phyloP scores from a whole-genome alignment of 306 rosid species.

The Abrus precatorius region DNA sequence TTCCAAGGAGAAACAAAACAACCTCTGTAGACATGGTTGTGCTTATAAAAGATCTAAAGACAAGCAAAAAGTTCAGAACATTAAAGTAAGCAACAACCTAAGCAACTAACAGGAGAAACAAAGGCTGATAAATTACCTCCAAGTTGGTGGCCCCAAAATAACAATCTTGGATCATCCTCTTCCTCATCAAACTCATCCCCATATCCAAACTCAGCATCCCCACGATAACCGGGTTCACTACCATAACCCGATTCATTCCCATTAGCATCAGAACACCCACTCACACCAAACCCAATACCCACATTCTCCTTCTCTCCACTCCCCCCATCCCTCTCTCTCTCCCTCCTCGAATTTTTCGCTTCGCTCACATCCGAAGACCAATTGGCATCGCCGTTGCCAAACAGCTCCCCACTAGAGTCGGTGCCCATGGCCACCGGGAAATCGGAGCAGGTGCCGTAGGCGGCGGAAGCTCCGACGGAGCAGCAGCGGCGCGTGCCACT shows the following conservation, averaged over 20 bases:
- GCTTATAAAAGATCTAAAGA: not conserved
- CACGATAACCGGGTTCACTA: conserved; percentile 99
- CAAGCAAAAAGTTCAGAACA: not conserved
- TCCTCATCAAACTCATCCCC: conserved; percentile 97
- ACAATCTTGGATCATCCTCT: conserved; percentile 79
- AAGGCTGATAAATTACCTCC: conserved; percentile 60
- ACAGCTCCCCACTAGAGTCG: conserved; percentile 96
- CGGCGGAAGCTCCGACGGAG: conserved; percentile 93
- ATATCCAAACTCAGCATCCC: conserved; percentile 97
- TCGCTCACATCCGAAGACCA: conserved; percentile 98
- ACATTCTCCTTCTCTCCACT: conserved; percentile 78
- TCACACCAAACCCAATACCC: conserved; percentile 69
- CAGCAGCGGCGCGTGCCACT: conserved; percentile 91
- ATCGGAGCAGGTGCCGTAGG: conserved; percentile 95
- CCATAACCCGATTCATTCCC: conserved; percentile 95
- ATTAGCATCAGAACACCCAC: conserved; percentile 76
- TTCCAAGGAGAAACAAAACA: not conserved
- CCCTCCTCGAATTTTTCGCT: conserved; percentile 81
- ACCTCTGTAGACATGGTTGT: not conserved
- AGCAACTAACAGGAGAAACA: not conserved
- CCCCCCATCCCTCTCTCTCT: conserved; percentile 64
- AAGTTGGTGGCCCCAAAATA: conserved; percentile 82
- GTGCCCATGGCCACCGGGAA: conserved; percentile 92
- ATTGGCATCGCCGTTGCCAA: conserved; percentile 82
- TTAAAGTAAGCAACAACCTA: not conserved